Evolutionary conservation across 202 grass and related monocot genomes (phyloP).

Genomic region (Sporobolus alterniflorus): DNA sequence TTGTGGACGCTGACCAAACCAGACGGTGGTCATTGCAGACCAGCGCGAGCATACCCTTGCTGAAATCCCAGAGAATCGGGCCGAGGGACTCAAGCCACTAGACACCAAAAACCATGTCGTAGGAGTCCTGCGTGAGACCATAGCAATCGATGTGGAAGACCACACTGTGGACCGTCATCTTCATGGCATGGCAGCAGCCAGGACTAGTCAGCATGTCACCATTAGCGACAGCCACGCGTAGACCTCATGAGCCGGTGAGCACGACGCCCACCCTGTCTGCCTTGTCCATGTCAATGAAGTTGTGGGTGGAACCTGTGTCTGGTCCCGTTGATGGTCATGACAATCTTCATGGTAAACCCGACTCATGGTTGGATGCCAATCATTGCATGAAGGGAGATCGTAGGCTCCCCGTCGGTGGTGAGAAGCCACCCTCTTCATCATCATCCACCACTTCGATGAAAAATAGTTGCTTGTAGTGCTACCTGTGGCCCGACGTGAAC

Average conservation of each 20-base stretch:
- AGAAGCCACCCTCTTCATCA: no score
- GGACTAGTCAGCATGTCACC: not conserved
- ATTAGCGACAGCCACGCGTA: not conserved
- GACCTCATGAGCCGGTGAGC: no score
- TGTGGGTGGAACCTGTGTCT: not conserved
- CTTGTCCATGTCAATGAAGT: no score
- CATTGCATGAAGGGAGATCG: no score
- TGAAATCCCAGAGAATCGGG: not conserved
- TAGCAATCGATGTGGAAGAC: not conserved
- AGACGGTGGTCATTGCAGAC: not conserved
- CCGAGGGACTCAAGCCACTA: not conserved
- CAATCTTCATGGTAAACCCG: no score
- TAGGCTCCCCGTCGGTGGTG: no score
- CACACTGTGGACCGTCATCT: fast-evolving
- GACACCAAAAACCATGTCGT: not conserved
- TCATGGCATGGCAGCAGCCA: not conserved
- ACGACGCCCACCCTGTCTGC: no score
- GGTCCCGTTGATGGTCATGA: no score
- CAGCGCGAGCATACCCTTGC: not conserved
- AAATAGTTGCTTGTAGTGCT: no score
- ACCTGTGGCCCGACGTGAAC: no score
- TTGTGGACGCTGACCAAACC: not conserved
- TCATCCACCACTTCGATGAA: no score
- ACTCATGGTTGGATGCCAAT: no score
- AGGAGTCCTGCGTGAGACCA: not conserved